phyloP scores from a whole-genome alignment of 2,329 filamentous ascomycete species.

The Colletotrichum euphorbiae region DNA sequence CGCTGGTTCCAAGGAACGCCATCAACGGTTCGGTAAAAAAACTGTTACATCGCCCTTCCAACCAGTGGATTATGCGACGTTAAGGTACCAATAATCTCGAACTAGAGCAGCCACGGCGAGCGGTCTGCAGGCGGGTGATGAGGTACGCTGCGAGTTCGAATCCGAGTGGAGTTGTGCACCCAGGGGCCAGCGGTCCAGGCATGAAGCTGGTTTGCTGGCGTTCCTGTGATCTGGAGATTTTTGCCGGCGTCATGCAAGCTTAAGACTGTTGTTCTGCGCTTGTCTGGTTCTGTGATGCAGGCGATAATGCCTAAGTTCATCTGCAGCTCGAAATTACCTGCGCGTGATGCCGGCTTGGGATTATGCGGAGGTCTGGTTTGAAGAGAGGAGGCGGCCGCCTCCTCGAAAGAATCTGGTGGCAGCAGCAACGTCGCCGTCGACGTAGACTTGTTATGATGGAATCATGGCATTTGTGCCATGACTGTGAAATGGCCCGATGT shows the following conservation, averaged over 20 bases:
- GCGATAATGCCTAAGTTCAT: not conserved
- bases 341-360: no score
- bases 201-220: slow-evolving; percentile 18
- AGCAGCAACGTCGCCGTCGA: no score
- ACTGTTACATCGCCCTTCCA: slow-evolving; percentile 33
- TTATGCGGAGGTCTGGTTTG: no score
- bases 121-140: slow-evolving; percentile 15
- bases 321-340: not conserved
- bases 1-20: not conserved
- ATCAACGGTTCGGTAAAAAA: slow-evolving; percentile 22
- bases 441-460: no score
- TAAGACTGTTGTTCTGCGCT: not conserved
- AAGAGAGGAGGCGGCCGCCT: no score
- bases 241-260: slow-evolving; percentile 3
- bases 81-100: slow-evolving; percentile 23
- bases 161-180: slow-evolving; percentile 8
- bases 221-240: slow-evolving; percentile 8
- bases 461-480: no score
- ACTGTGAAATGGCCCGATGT: no score
- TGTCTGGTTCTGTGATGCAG: not conserved
- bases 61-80: slow-evolving; percentile 7
- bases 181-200: slow-evolving; percentile 10
- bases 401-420: no score
- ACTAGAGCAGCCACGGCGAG: slow-evolving; percentile 6
- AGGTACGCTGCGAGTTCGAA: slow-evolving; percentile 14